Conservation (phyloP, 2,329 filamentous ascomycete species). For the Huntiella abstrusa region DNA sequence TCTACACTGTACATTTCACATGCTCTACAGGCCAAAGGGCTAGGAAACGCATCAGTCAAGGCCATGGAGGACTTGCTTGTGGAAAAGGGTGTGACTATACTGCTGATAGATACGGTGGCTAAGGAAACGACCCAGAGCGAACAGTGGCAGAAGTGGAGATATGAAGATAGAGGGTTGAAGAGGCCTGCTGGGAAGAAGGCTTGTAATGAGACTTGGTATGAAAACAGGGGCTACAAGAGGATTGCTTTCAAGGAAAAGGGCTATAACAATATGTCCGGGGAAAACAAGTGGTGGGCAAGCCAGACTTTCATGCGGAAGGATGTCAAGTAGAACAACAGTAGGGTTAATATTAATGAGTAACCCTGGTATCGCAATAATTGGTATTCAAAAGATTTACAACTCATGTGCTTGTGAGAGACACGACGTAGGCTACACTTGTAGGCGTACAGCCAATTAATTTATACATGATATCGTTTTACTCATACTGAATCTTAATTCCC, state of each 20-base stretch:
- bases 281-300: conserved; percentile 8
- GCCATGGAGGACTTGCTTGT: conserved; percentile 18
- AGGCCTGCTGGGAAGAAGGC: conserved; percentile 13
- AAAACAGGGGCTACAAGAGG: conserved; percentile 15
- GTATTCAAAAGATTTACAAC: neutral
- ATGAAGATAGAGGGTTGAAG: conserved; percentile 15
- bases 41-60: conserved; percentile 21
- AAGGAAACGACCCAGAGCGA: conserved; percentile 17
- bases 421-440: neutral
- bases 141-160: conserved; percentile 14
- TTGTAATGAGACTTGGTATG: conserved; percentile 18
- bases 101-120: conserved; percentile 21
- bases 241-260: conserved; percentile 11
- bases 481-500: too few relatives aligned
- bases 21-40: conserved; percentile 19
- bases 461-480: neutral
- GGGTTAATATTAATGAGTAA: neutral
- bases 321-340: neutral
- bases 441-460: neutral
- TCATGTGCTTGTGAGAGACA: neutral
- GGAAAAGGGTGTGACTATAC: conserved; percentile 17
- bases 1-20: conserved; percentile 24
- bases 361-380: too few relatives aligned
- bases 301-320: conserved; percentile 15
- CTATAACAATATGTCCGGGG: conserved; percentile 13